Evolutionary conservation across 495 filamentous ascomycete genomes (phyloP), one percentile per base, ranked within the genome.

Genomic region (Halenospora varia): DNA sequence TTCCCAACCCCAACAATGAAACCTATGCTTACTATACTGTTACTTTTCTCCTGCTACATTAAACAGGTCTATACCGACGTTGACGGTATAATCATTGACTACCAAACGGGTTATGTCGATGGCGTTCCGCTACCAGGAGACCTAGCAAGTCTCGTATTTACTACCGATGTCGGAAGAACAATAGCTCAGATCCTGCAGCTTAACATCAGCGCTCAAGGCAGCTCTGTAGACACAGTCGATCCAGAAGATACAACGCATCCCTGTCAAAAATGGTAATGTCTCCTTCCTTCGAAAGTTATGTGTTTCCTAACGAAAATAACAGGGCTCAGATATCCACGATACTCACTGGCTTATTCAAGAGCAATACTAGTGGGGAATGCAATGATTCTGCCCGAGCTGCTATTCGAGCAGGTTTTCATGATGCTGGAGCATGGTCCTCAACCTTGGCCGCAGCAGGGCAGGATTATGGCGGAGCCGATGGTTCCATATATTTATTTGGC

Each of bases 321-420:
- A 40, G 48, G 48, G 8, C 18, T 3, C 10, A 9, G 19, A 51
- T 51, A 6, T 9, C 23, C 48, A 4, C 48, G 3, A 20, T 13
- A 11, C 23, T 51, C 9, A 51, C 19, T 6, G 24, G 8, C 18
- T 13, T 51, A 10, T 51, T 51, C 48, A 40, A 40, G n/a, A 40
- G n/a, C 35, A 40, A 40, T 40, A 9, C 9, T 9, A 40, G 9
- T 9, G 9, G n/a, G n/a, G 35, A 40, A n/a, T 64, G 57, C 48
- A 51, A 24, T n/a, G 24, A 62, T 17, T 51, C 45, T 45, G 67
- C 67, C 9, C 67, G 67, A 25, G 57, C 42, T 11, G 65, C 67
- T 10, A 52, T 69, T 48, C 62, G 67, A n/a, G 59, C 66, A 20
- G 67, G 67, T 40, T 69, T 69, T 53, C 67, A 69, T 52, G 67